Conservation (phyloP, 2,329 filamentous ascomycete species). For the Diaporthe sp. region DNA sequence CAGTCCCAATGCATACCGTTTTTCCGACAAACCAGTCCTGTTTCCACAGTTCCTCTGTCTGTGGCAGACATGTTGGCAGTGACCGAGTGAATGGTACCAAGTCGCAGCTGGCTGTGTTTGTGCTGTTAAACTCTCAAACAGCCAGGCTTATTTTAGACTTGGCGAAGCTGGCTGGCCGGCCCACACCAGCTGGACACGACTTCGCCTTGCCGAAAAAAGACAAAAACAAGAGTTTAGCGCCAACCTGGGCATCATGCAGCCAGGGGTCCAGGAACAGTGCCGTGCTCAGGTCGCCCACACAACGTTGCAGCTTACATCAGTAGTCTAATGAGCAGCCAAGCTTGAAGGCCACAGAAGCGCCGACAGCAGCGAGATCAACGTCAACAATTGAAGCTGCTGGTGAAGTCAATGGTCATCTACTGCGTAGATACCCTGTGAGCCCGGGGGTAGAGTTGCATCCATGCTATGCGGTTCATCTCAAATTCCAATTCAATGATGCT, state of each 20-base stretch:
- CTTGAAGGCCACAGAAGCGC: neutral
- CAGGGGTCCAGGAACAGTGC: constrained; percentile 16
- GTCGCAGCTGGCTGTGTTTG: neutral
- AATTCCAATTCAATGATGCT: neutral
- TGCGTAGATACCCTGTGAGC: neutral
- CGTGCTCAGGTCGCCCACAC: neutral
- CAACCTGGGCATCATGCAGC: constrained; percentile 23
- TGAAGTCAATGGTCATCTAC: neutral
- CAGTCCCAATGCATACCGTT: neutral
- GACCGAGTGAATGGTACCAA: neutral
- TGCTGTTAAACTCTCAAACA: constrained; percentile 10
- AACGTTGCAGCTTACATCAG: neutral
- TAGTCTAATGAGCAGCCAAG: neutral
- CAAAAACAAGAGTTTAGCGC: constrained; percentile 27
- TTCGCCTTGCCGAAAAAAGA: constrained; percentile 15
- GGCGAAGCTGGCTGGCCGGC: neutral
- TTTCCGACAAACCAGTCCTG: neutral
- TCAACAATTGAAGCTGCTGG: neutral
- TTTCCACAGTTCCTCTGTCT: neutral
- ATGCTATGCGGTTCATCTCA: neutral
- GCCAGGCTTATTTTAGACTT: constrained; percentile 17
- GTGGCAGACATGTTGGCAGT: neutral
- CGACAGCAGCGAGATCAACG: neutral
- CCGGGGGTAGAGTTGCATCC: neutral
- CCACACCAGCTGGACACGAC: neutral